Percentiles rank a stretch among this genome's conserved stretches.
These are phyloP conservation scores for Paecilomyces formosus DNA, from an alignment of 2,329 filamentous ascomycete genomes.

Conservation along the genomic window DNA sequence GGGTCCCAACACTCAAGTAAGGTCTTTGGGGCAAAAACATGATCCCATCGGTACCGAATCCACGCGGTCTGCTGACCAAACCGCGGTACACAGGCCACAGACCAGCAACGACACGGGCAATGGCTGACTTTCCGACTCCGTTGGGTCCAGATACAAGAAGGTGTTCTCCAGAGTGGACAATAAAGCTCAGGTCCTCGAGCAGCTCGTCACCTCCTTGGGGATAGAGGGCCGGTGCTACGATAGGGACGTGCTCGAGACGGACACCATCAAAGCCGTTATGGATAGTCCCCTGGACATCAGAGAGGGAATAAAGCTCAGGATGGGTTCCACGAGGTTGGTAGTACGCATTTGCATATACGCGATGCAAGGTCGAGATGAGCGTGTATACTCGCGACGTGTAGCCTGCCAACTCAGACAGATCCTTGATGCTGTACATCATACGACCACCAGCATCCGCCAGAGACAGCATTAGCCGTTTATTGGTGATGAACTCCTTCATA, in stretches of 20 bases:
- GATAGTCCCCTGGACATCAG: slow-evolving; percentile 86
- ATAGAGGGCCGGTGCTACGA: slow-evolving; percentile 82
- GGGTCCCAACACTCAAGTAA: slow-evolving; percentile 83
- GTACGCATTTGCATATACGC: slow-evolving; percentile 87
- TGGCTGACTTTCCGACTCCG: slow-evolving; percentile 85
- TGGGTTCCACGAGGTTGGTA: slow-evolving; percentile 58
- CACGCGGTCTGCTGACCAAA: slow-evolving; percentile 78
- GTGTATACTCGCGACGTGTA: slow-evolving; percentile 96
- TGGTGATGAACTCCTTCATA: slow-evolving; percentile 99
- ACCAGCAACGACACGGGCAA: slow-evolving; percentile 79
- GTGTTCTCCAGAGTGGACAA: slow-evolving; percentile 85
- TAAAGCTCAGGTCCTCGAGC: slow-evolving; percentile 78
- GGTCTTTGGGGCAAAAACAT: slow-evolving; percentile 97
- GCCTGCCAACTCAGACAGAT: slow-evolving; percentile 87
- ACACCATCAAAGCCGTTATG: slow-evolving; percentile 95
- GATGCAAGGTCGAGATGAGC: slow-evolving; percentile 86
- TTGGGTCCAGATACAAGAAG: slow-evolving; percentile 92
- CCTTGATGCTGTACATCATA: slow-evolving; percentile 99
- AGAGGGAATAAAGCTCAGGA: slow-evolving; percentile 77
- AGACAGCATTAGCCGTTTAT: slow-evolving; percentile 96
- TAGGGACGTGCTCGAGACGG: slow-evolving; percentile 82
- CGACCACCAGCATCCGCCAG: slow-evolving; percentile 90
- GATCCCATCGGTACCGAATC: slow-evolving; percentile 77
- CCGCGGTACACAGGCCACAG: slow-evolving; percentile 96
- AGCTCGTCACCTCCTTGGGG: slow-evolving; percentile 89